Base-by-base conservation (phyloP, 164 flowering plant genomes). In the Berberis thunbergii region DNA sequence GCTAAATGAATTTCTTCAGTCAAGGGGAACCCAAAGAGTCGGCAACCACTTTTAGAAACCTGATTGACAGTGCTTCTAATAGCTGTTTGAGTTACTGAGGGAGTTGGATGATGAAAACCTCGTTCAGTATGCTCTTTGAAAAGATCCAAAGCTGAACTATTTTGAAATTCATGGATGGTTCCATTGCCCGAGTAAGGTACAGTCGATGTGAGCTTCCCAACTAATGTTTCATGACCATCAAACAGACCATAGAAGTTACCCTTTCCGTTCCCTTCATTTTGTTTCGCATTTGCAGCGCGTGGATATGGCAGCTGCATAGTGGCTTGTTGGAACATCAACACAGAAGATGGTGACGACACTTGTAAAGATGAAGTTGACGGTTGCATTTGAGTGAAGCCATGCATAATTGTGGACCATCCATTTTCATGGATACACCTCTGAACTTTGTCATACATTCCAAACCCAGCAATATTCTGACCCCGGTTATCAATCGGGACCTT, bases 11-110 rank as follows among this genome's bases (percentile, higher is more conserved):
- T 70, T 63, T 77, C 93, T 59, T 84, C 81, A 0, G 79, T 85
- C 72, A 93, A 67, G 8, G 97, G 71, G 70, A 93, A 90, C 10
- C 98, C 98, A 72, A 93, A 90, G 49, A 93, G 84, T 67, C 84
- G 85, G 83, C 97, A 90, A 67, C 81, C 73, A 64, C 76, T 76
- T 72, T 79, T 63, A 2, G 80, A 60, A 68, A 64, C 72, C 41
- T 67, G 13, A 45, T 67, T 74, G 55, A 67, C 74, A 49, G 69
- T 65, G n/a, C 66, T 63, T 49, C 68, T 67, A 40, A 57, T 8
- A 46, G 74, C 62, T 61, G 77, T 59, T 50, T 71, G 81, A 58
- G 63, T 61, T 9, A 60, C 49, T 43, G 11, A 7, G 46, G 64
- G 52, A 43, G 61, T 43, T 52, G 71, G 70, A 45, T 60, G 58